Evolutionary conservation across 2,329 filamentous ascomycete species (phyloP).

Genomic region (Chrysosporium keratinophilum): DNA sequence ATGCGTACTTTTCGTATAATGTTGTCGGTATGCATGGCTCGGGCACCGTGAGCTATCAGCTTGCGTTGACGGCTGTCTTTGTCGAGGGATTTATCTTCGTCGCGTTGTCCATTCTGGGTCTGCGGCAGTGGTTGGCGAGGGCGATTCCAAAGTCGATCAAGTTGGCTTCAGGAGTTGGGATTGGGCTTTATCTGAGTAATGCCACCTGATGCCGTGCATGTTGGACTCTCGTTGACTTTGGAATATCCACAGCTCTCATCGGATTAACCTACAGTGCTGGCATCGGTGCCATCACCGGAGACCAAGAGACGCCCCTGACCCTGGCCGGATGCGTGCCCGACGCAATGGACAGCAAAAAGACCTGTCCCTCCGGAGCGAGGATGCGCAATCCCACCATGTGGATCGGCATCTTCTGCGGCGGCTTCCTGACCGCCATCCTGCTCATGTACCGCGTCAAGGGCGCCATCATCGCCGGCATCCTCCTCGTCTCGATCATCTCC

Average conservation of each 20-base stretch:
- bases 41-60: conserved; percentile 60
- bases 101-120: conserved; percentile 63
- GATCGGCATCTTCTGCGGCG: conserved; percentile 80
- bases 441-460: conserved; percentile 83
- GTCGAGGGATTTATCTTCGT: conserved; percentile 82
- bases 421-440: conserved; percentile 65
- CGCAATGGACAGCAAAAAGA: conserved; percentile 33
- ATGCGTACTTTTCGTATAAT: conserved; percentile 77
- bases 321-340: conserved; percentile 62
- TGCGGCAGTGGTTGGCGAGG: conserved; percentile 80
- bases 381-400: conserved; percentile 79
- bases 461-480: conserved; percentile 71
- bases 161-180: conserved; percentile 73
- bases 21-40: conserved; percentile 68
- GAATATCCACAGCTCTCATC: conserved; percentile 42
- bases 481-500: conserved; percentile 77
- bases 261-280: conserved; percentile 67
- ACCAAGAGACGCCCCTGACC: conserved; percentile 56
- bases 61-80: conserved; percentile 77
- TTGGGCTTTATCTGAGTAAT: conserved; percentile 61
- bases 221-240: not conserved
- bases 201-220: not conserved
- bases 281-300: conserved; percentile 66
- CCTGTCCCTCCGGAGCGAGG: conserved; percentile 56
- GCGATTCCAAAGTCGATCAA: conserved; percentile 78